Evolutionary conservation across 352 stramenopile species (phyloP).

Genomic region (Phytophthora multivora): DNA sequence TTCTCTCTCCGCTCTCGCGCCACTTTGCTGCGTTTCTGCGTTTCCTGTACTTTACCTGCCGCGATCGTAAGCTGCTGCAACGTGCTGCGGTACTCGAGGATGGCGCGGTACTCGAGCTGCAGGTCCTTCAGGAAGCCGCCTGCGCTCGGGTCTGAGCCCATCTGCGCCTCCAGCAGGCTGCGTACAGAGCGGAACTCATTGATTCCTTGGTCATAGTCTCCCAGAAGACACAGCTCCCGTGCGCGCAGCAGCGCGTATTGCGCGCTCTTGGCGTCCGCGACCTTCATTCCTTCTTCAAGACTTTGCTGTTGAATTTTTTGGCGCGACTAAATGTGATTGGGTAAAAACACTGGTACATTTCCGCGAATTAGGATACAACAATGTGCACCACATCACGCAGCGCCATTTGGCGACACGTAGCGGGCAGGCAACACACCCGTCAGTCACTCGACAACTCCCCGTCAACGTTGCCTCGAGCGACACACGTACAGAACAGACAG

Average conservation of each 20-base stretch:
- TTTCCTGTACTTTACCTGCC: conserved; percentile 32
- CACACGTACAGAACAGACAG: conserved; percentile 2
- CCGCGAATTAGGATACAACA: background rate
- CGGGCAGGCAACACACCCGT: conserved; percentile 12
- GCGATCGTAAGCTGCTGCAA: conserved; percentile 41
- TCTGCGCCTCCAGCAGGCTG: conserved; percentile 40
- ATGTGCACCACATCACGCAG: conserved; percentile 10
- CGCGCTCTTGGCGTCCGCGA: background rate
- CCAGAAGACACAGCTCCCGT: conserved; percentile 66
- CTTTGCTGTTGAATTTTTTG: conserved; percentile 1
- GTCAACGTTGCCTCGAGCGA: conserved; percentile 8
- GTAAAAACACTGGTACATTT: conserved; percentile 1
- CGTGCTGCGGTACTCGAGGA: conserved; percentile 53
- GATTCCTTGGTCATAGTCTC: conserved; percentile 60
- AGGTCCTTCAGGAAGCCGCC: conserved; percentile 56
- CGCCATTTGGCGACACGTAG: conserved; percentile 41
- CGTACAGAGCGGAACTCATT: conserved; percentile 45
- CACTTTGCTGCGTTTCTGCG: conserved; percentile 25
- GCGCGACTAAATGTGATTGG: conserved; percentile 21
- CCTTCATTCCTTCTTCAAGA: conserved; percentile 5
- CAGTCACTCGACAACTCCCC: conserved; percentile 24
- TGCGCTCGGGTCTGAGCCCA: conserved; percentile 26
- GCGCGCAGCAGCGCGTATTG: conserved; percentile 53
- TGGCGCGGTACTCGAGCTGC: conserved; percentile 49
- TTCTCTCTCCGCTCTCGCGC: conserved; percentile 11